Evolutionary conservation across 768 basidiomycete genomes (phyloP), one percentile per base, ranked within the genome.

Genomic region (Rhizopogon sp.): DNA sequence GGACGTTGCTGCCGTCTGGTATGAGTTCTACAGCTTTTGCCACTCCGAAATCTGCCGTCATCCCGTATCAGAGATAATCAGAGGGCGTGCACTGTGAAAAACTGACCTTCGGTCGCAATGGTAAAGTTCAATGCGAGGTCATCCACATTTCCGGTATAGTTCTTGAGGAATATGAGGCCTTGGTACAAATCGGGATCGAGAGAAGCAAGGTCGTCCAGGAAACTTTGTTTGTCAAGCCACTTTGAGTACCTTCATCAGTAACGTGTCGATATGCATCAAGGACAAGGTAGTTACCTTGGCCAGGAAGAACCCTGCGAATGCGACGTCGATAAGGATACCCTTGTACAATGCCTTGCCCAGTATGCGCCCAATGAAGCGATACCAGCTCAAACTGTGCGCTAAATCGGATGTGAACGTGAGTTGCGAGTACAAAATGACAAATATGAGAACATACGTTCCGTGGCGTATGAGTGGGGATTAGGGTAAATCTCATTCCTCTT

Each of bases 301-400:
- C 53, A 97, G 76, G 79, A 98, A 98, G 77, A 98, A 99, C 2
- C 85, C 83, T 3, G 97, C 95, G 68, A 98, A 98, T 0, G 88
- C 89, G 2, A 98, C 93, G 59, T 98, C 93, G 14, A 96, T 86
- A 6, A 99, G 76, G 44, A 98, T 97, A 1, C 95, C 94, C 52
- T 98, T 92, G 63, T 99, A 98, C 66, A 99, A 77, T 0, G 96
- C 97, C 67, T 98, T 98, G 5, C 96, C 96, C 1, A 99, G 77
- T 17, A 99, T 90, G 1, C 92, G 79, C 0, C 97, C 97, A 56
- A 98, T 88, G 70, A 96, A 94, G 1, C 85, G 80, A 66, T 90
- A 98, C 96, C 96, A 98, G 42, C 80, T 83, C 46, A 98, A 74
- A 64, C 86, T 94, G 64, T 92, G 88, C 0, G 80, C 89, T 95